Percentiles rank a stretch among this genome's conserved stretches.
Evolutionary conservation across 1,284 basidiomycete species (phyloP).

Genomic region (Heliocybe sulcata): DNA sequence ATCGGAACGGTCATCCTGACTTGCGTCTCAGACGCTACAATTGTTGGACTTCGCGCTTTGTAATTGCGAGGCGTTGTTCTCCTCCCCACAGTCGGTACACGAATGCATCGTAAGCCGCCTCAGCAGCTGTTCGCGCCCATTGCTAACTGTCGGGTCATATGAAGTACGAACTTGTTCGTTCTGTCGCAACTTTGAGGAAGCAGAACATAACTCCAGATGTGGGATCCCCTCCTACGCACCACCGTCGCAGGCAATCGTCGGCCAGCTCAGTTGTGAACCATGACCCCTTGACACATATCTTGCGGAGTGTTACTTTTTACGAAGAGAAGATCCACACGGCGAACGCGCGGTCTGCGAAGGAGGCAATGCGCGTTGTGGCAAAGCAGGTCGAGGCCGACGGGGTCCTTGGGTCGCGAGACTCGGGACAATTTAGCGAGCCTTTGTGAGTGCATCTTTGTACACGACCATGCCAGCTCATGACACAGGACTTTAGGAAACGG

Average conservation of each 20-base stretch:
- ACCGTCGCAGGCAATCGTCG: slow-evolving; percentile 15
- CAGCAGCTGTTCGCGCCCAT: not conserved
- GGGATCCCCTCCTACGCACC: slow-evolving; percentile 12
- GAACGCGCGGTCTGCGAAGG: slow-evolving; percentile 36
- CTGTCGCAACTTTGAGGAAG: slow-evolving; percentile 37
- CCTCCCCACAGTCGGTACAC: slow-evolving; percentile 43
- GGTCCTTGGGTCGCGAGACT: slow-evolving; percentile 31
- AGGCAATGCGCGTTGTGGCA: slow-evolving; percentile 44
- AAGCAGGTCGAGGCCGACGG: slow-evolving; percentile 55
- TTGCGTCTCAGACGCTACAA: slow-evolving; percentile 31
- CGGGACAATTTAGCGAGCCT: slow-evolving; percentile 30
- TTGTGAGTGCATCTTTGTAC: slow-evolving; percentile 29
- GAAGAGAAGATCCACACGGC: slow-evolving; percentile 39
- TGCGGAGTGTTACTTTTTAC: slow-evolving; percentile 40
- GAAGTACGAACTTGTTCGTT: slow-evolving; percentile 60
- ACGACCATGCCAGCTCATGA: not conserved
- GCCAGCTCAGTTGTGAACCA: not conserved
- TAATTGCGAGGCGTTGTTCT: slow-evolving; percentile 43
- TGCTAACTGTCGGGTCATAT: not conserved
- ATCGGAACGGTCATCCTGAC: not conserved
- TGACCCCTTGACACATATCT: slow-evolving; percentile 33
- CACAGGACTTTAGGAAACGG: slow-evolving; percentile 22
- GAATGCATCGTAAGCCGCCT: slow-evolving; percentile 46
- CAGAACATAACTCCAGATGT: slow-evolving; percentile 21
- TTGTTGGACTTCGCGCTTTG: slow-evolving; percentile 41